Evolutionary conservation across 2,329 filamentous ascomycete genomes (phyloP), one percentile per base, ranked within the genome.

Genomic region (Tothia fuscella): DNA sequence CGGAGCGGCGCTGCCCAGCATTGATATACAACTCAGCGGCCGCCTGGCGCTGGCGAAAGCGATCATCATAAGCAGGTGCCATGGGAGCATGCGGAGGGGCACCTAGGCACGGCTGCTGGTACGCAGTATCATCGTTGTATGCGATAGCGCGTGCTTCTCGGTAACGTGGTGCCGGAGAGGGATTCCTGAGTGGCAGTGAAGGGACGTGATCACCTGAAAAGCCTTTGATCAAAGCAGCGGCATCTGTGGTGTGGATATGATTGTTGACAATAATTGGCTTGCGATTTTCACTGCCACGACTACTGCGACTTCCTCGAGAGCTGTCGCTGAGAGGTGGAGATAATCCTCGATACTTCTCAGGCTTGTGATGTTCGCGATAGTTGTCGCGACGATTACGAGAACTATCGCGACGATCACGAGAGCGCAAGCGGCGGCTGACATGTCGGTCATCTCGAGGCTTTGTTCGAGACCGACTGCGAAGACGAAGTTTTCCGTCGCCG

Each of bases 261-360:
- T 10, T 36, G 33, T 36, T 19, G 5, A 36, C 33, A 10, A 36
- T 24, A 22, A 36, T 13, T 36, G 33, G 33, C 17, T 36, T 22
- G n/a, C 9, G 33, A 22, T 36, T 36, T n/a, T 36, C 20, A n/a
- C n/a, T n/a, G n/a, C n/a, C n/a, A n/a, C n/a, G n/a, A n/a, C n/a
- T n/a, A n/a, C n/a, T n/a, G n/a, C n/a, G n/a, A n/a, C n/a, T n/a
- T n/a, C n/a, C n/a, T n/a, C n/a, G n/a, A n/a, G n/a, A n/a, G n/a
- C n/a, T n/a, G 9, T 29, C 9, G 9, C n/a, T 9, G n/a, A 22
- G 33, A 19, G 33, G 33, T 22, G 33, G 33, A 7, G 33, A 19
- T 19, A 36, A 22, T 22, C 33, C 19, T 3, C 33, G 16, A 14
- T 36, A 36, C 4, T 19, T 22, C 6, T 36, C 33, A 14, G 33